Base-by-base conservation (phyloP, 352 stramenopile species). In the Phytophthora citrophthora region DNA sequence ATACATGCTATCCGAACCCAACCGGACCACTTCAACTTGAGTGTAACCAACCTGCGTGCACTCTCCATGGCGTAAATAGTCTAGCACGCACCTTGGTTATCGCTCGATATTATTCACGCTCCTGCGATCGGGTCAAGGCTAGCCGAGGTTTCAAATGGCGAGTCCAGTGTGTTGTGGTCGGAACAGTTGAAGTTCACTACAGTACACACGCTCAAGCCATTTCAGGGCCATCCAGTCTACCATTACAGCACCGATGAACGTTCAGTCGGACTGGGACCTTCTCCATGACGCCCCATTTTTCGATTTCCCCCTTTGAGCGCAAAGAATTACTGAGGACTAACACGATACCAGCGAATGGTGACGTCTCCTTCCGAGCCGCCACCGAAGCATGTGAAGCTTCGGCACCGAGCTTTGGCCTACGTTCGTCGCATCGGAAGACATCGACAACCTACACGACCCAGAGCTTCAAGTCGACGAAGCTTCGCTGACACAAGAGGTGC, bases 341-440 rank as follows among this genome's bases (percentile, higher is more conserved):
- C 41, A 47, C 24, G 47, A 46, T 13, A 45, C 23, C 27, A 47
- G n/a, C 26, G 32, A 54, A 71, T 71, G 56, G 36, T 31, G 49
- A 40, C 40, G 20, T 54, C 58, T 32, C 29, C 53, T 13, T n/a
- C 50, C 20, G 64, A 68, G 24, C 57, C 57, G 13, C 50, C 51
- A 43, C 50, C 50, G 23, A 63, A 58, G 31, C 45, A 64, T 18
- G 53, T 60, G 40, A 68, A 72, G 58, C 52, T 72, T 24, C 58
- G 64, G 39, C 61, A 64, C 15, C 51, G 64, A 23, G 64, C 64
- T 3, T 55, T 72, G 39, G 64, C 64, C 15, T 72, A 68, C n/a
- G 39, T 68, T 24, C 64, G 64, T 45, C 64, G 53, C 16, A 61
- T 72, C 44, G 64, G 64, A 36, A 45, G 64, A 16, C 57, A 64